Evolutionary conservation across 139 green algal species (phyloP), one percentile per base, ranked within the genome.

Genomic region (Pedinophyceae sp.): DNA sequence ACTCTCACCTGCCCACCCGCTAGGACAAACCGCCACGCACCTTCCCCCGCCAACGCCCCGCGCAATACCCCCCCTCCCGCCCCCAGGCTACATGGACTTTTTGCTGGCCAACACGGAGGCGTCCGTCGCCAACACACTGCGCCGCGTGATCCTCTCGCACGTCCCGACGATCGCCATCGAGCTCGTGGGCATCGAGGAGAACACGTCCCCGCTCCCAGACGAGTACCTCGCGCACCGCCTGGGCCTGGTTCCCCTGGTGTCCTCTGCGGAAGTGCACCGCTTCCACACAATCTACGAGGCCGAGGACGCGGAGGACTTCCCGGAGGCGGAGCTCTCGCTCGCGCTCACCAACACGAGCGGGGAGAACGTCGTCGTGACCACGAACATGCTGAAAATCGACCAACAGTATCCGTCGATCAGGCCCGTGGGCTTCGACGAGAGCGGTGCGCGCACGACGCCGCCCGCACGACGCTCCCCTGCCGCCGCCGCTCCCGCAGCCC

Each of bases 91-190:
- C n/a, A n/a, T n/a, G 49, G 84, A 93, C 50, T 98, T 98, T 62
- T 63, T 86, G 52, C 70, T 98, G 4, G 74, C 29, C 1, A 61
- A 80, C 24, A 94, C 86, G 2, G 87, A 98, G 59, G 63, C 55
- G 3, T 83, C 64, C 54, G 60, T 95, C 10, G 89, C 92, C 0
- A 99, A 99, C 58, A 89, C 88, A 1, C 61, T 99, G 28, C 70
- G 92, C 7, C 78, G 92, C 1, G 67, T 94, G 2, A 96, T 97
- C 58, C 19, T 27, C 18, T 10, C 18, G 30, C 18, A 88, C 60
- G 85, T 98, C 20, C 89, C 92, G 25, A 99, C 92, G 2, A 85
- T 99, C 18, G 89, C 92, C 0, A 94, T 99, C 30, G 92, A 99
- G 62, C 62, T 99, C 18, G 92, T 99, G 1, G 92, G 97, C 29